Conservation (phyloP, 441 rosid species). For the Mallotus japonicus region DNA sequence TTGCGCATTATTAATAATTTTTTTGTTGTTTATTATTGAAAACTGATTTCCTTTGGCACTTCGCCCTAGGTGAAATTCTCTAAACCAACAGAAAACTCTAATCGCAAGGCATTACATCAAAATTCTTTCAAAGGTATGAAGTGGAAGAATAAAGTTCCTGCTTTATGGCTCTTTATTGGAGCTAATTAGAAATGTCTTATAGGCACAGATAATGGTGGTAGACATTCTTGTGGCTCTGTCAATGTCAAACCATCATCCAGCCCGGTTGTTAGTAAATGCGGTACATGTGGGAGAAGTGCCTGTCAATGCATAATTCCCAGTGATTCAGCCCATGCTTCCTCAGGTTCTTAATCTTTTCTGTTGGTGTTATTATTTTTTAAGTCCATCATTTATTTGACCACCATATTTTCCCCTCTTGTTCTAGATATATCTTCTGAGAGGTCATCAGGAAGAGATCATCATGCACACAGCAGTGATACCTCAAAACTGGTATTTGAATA, state of each 20-base stretch:
- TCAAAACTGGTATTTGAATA: constrained; percentile 40
- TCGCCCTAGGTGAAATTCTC: constrained; percentile 41
- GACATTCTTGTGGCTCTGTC: constrained; percentile 28
- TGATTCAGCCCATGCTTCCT: constrained; percentile 39
- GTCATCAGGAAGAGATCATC: constrained; percentile 36
- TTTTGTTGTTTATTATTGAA: neutral
- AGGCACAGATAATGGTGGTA: constrained; percentile 41
- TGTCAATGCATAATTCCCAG: constrained; percentile 50
- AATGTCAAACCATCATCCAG: constrained; percentile 32
- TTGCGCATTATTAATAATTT: neutral
- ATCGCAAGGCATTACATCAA: constrained; percentile 26
- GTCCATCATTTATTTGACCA: constrained; percentile 5
- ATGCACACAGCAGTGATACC: constrained; percentile 32
- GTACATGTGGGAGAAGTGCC: constrained; percentile 38
- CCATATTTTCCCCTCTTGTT: constrained; percentile 5
- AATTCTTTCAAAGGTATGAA: constrained; percentile 57
- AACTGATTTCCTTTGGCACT: constrained; percentile 18
- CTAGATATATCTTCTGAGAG: constrained; percentile 47
- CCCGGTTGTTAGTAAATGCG: constrained; percentile 39
- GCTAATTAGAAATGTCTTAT: constrained; percentile 45
- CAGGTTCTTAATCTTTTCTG: constrained; percentile 35
- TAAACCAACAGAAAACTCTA: constrained; percentile 32
- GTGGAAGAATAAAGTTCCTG: constrained; percentile 36
- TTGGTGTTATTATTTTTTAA: neutral
- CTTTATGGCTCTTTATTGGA: constrained; percentile 38